Conservation (phyloP, 768 basidiomycete genomes). For the Leccinum incarnatum region DNA sequence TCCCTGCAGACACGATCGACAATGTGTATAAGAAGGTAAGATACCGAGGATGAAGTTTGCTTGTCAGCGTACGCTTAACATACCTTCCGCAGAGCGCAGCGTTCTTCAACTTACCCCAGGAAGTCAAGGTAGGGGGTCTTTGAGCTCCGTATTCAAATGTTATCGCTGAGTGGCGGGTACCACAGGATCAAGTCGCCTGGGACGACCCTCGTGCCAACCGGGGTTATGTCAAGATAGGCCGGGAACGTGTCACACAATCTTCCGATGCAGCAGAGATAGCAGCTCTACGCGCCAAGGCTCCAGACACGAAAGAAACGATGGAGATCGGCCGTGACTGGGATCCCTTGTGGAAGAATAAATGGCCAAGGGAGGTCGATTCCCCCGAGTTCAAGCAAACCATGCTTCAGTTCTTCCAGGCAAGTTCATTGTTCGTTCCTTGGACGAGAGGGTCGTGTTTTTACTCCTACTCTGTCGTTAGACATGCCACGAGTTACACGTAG, state of each 20-base stretch:
- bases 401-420: constrained; percentile 71
- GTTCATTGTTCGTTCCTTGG: constrained; percentile 12
- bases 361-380: constrained; percentile 63
- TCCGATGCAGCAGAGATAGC: constrained; percentile 71
- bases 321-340: constrained; percentile 90
- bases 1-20: constrained; percentile 53
- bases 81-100: constrained; percentile 55
- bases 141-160: not conserved
- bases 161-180: not conserved
- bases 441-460: not conserved
- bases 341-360: constrained; percentile 71
- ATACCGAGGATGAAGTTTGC: constrained; percentile 8
- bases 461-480: constrained; percentile 37
- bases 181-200: constrained; percentile 67
- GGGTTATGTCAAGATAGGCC: constrained; percentile 77
- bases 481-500: constrained; percentile 71
- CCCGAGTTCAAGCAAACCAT: constrained; percentile 71
- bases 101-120: constrained; percentile 67
- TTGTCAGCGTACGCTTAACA: not conserved
- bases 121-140: constrained; percentile 48
- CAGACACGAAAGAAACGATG: constrained; percentile 83
- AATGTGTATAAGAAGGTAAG: constrained; percentile 64
- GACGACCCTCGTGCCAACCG: constrained; percentile 83
- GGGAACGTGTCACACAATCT: constrained; percentile 80
- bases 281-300: constrained; percentile 65